Percentiles rank a stretch among this genome's conserved stretches.
These are phyloP conservation scores for Sugiyamaella valdiviana DNA, from an alignment of 805 yeast species.

Conservation along the genomic window DNA sequence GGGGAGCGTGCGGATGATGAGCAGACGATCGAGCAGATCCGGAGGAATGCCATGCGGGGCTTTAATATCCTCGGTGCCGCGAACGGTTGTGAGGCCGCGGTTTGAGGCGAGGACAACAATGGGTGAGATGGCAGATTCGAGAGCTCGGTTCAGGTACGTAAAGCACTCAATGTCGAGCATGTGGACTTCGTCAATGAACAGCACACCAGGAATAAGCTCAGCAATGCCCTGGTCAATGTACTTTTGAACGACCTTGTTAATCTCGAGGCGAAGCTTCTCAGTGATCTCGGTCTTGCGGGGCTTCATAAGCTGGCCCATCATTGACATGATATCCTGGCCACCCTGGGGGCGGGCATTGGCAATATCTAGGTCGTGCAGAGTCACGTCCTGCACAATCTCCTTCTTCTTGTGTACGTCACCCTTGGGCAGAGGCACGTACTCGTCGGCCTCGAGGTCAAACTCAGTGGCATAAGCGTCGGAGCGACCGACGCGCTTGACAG, in stretches of 20 bases:
- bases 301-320: conserved; percentile 95
- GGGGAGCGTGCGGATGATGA: conserved; percentile 89
- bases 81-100: conserved; percentile 84
- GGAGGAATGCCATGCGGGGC: conserved; percentile 98
- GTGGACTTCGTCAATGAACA: conserved; percentile 96
- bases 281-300: conserved; percentile 96
- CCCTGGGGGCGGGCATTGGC: conserved; percentile 96
- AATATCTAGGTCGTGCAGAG: conserved; percentile 91
- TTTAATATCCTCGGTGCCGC: conserved; percentile 77
- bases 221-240: conserved; percentile 98
- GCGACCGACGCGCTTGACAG: conserved; percentile 94
- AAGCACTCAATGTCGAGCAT: conserved; percentile 97
- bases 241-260: conserved; percentile 89
- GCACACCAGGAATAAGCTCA: conserved; percentile 94
- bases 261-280: conserved; percentile 88
- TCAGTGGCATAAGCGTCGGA: conserved; percentile 99
- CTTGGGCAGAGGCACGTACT: conserved; percentile 96
- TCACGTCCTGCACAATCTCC: conserved; percentile 95
- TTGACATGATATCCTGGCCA: conserved; percentile 90
- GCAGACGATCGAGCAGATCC: conserved; percentile 83
- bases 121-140: conserved; percentile 89
- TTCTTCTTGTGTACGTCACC: conserved; percentile 98
- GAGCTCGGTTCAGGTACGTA: conserved; percentile 87
- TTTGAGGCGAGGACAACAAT: conserved; percentile 93
- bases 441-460: conserved; percentile 97